Evolutionary conservation across 208 protist species (phyloP).

Genomic region (Vickermania spadyakhi): DNA sequence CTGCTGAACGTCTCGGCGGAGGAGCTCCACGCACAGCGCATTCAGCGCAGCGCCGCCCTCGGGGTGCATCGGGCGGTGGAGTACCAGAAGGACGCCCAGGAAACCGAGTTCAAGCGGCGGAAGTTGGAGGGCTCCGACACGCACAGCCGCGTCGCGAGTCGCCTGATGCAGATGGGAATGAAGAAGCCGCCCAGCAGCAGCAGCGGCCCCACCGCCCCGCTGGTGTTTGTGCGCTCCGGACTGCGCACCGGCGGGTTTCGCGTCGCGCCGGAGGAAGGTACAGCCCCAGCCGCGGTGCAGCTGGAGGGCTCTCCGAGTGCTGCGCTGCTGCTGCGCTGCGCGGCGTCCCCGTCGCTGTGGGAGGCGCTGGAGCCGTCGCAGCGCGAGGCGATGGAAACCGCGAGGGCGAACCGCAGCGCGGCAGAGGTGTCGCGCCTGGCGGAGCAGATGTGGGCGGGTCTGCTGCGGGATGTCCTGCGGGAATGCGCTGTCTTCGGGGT

Average conservation of each 20-base stretch:
- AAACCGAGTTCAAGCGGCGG: constrained; percentile 43
- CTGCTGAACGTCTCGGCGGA: constrained; percentile 52
- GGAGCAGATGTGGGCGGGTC: constrained; percentile 5
- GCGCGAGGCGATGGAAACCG: not conserved
- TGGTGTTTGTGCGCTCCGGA: constrained; percentile 46
- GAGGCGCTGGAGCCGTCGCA: not conserved
- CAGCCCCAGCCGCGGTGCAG: constrained; percentile 1
- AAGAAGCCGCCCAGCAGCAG: not conserved
- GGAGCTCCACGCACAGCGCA: constrained; percentile 58
- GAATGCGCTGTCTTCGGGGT: constrained; percentile 43
- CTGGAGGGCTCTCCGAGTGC: constrained; percentile 65
- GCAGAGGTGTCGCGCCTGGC: not conserved
- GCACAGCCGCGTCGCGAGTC: constrained; percentile 35
- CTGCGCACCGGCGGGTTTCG: constrained; percentile 70
- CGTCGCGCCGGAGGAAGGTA: constrained; percentile 9
- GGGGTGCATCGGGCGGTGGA: constrained; percentile 60
- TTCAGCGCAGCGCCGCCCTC: constrained; percentile 55
- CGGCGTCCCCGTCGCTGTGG: constrained; percentile 11
- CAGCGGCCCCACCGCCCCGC: constrained; percentile 15
- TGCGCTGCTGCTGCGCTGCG: constrained; percentile 56
- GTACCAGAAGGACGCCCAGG: constrained; percentile 49
- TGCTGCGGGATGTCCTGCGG: constrained; percentile 25
- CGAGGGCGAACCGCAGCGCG: not conserved
- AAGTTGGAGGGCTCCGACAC: constrained; percentile 49
- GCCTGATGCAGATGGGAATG: constrained; percentile 32